A percentile compares a stretch with the other conserved stretches of the same genome.
Conservation (phyloP, 2,329 filamentous ascomycete genomes). For the Diaporthe helianthi region DNA sequence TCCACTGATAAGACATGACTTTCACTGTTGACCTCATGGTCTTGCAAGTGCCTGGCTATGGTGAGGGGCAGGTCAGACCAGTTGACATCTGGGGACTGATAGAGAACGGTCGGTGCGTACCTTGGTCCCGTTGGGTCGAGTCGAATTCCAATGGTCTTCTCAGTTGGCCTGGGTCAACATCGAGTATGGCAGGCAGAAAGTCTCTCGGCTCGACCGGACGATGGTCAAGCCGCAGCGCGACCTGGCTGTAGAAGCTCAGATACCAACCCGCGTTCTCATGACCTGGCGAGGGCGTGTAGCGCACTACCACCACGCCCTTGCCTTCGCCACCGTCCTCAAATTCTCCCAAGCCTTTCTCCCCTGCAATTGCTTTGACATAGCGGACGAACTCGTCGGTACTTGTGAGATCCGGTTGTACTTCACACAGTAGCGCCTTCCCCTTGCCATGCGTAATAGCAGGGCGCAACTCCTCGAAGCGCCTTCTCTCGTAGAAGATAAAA, state of each 20-base stretch:
- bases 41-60: neutral
- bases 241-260: conserved; percentile 69
- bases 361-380: conserved; percentile 77
- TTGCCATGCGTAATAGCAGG: conserved; percentile 78
- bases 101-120: conserved; percentile 23
- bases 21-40: neutral
- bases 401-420: conserved; percentile 68
- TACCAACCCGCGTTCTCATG: conserved; percentile 69
- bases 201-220: conserved; percentile 88
- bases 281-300: conserved; percentile 65
- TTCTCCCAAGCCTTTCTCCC: conserved; percentile 73
- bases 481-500: conserved; percentile 82
- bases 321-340: conserved; percentile 70
- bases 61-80: neutral
- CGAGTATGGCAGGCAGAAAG: conserved; percentile 87
- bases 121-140: conserved; percentile 40
- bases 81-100: neutral
- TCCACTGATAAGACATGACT: conserved; percentile 38
- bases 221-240: conserved; percentile 78
- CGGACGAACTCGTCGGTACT: conserved; percentile 77
- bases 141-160: conserved; percentile 70
- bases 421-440: conserved; percentile 78
- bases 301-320: conserved; percentile 79
- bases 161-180: conserved; percentile 76
- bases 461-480: conserved; percentile 78